These are phyloP conservation scores for Quercus ilex DNA, from an alignment of 306 rosid species.

Conservation along the genomic window DNA sequence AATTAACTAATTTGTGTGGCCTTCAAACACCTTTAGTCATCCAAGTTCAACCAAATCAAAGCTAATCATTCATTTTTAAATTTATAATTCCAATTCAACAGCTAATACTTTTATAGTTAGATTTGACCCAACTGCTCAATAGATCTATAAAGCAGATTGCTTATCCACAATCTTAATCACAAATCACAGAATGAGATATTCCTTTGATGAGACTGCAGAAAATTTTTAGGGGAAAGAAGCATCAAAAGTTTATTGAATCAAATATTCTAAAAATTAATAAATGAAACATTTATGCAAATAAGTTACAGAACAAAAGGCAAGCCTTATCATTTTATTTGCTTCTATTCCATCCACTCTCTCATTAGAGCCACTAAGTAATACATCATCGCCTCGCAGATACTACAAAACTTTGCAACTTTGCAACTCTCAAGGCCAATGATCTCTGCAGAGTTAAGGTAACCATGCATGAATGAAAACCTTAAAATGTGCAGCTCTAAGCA, in stretches of 20 bases:
- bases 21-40: too few relatives aligned
- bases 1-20: too few relatives aligned
- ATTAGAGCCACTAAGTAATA: constrained; percentile 89
- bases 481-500: constrained; percentile 66
- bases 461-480: constrained; percentile 82
- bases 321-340: constrained; percentile 87
- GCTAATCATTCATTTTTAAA: background rate
- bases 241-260: too few relatives aligned
- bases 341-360: constrained; percentile 93
- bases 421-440: constrained; percentile 72
- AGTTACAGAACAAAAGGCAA: constrained; percentile 14
- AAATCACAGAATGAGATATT: too few relatives aligned
- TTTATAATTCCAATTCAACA: background rate
- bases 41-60: too few relatives aligned
- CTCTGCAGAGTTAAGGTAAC: constrained; percentile 79
- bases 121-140: too few relatives aligned
- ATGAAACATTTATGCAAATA: background rate
- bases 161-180: too few relatives aligned
- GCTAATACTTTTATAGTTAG: background rate
- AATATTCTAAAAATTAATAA: too few relatives aligned
- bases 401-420: constrained; percentile 74
- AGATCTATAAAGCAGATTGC: too few relatives aligned
- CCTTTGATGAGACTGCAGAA: too few relatives aligned
- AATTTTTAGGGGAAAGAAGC: too few relatives aligned
- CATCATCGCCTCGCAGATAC: constrained; percentile 91